Conservation (phyloP, 2,329 filamentous ascomycete genomes). For the Fusarium coicis region DNA sequence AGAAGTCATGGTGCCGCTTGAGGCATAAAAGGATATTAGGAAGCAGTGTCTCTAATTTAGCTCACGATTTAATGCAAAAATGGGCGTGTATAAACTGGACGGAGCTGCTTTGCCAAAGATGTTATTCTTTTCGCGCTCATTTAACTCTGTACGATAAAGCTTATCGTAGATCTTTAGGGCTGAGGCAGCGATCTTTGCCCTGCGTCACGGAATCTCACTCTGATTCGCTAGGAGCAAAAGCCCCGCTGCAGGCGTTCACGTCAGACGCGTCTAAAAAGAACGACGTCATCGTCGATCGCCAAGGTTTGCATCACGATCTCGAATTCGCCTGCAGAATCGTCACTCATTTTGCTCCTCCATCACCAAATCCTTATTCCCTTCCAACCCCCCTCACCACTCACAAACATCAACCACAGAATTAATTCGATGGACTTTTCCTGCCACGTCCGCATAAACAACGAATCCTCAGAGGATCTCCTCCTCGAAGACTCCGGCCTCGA, state of each 20-base stretch:
- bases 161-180: background rate
- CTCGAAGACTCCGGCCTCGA: slow-evolving; percentile 24
- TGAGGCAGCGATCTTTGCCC: background rate
- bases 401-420: background rate
- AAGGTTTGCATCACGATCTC: slow-evolving; percentile 3
- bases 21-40: accelerated
- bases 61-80: accelerated
- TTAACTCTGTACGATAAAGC: accelerated
- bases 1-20: accelerated
- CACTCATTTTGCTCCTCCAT: background rate
- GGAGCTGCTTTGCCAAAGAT: background rate
- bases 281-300: slow-evolving; percentile 13
- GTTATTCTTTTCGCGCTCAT: too few species aligned
- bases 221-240: background rate
- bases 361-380: background rate
- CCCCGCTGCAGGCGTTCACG: background rate
- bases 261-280: background rate
- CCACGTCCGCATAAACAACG: slow-evolving; percentile 16
- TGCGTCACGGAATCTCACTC: accelerated
- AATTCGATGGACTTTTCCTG: slow-evolving; percentile 24
- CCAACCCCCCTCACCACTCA: too few species aligned
- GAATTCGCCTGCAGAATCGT: background rate
- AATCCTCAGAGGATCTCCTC: slow-evolving; percentile 20
- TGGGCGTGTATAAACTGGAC: accelerated
- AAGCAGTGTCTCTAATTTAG: accelerated